A percentile compares a stretch with the other conserved stretches of the same genome.
Evolutionary conservation across 768 basidiomycete species (phyloP).

Genomic region (Kwoniella bestiolae): DNA sequence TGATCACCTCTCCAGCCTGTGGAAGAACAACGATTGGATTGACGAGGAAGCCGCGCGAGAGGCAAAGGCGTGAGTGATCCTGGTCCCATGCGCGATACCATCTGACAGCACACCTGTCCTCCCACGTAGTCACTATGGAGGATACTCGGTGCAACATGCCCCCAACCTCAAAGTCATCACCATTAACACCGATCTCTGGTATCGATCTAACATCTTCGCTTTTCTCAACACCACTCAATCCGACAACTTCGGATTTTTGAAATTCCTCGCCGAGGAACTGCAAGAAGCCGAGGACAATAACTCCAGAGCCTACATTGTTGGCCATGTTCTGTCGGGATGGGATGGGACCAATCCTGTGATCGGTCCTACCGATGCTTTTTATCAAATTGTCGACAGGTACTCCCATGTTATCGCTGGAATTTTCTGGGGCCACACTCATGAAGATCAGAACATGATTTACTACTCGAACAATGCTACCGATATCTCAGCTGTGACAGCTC

Average conservation of each 20-base stretch:
- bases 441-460: conserved; percentile 74
- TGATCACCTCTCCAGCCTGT: conserved; percentile 71
- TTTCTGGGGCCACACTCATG: conserved; percentile 79
- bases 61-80: conserved; percentile 60
- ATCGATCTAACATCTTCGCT: conserved; percentile 72
- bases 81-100: neutral
- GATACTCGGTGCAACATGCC: conserved; percentile 69
- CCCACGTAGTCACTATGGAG: conserved; percentile 65
- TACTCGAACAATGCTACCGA: conserved; percentile 73
- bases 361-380: conserved; percentile 68
- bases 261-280: conserved; percentile 76
- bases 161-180: conserved; percentile 75
- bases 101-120: neutral
- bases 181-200: conserved; percentile 74
- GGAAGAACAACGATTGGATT: conserved; percentile 74
- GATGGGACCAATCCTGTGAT: conserved; percentile 70
- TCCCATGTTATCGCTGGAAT: conserved; percentile 61
- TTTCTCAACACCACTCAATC: conserved; percentile 74
- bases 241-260: conserved; percentile 75
- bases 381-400: conserved; percentile 51
- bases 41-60: conserved; percentile 64
- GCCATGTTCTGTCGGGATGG: conserved; percentile 68
- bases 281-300: conserved; percentile 75
- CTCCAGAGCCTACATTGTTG: conserved; percentile 63
- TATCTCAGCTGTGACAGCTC: conserved; percentile 66